Percentiles rank a stretch among this genome's conserved stretches.
Evolutionary conservation across 805 yeast genomes (phyloP).

Genomic region (Starmerella scarabaei): DNA sequence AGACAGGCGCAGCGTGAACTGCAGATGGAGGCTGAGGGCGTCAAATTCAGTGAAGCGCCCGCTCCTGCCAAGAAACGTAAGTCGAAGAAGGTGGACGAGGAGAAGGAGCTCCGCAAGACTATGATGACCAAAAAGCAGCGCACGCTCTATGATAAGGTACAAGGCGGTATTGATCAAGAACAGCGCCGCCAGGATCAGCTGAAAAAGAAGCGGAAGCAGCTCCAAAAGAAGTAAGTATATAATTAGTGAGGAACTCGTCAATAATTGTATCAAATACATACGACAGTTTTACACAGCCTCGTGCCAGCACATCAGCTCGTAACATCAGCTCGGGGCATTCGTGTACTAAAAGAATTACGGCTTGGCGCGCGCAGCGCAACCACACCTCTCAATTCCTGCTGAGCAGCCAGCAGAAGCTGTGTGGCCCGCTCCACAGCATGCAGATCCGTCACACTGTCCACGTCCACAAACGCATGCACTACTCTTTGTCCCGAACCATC

Average conservation of each 20-base stretch:
- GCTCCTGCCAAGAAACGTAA: slow-evolving; percentile 27
- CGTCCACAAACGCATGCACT: slow-evolving; percentile 56
- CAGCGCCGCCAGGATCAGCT: slow-evolving; percentile 63
- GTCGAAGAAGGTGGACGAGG: slow-evolving; percentile 52
- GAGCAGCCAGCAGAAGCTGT: slow-evolving; percentile 46
- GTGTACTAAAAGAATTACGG: slow-evolving; percentile 66
- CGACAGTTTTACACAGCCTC: too few relatives aligned
- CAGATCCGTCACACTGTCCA: slow-evolving; percentile 59
- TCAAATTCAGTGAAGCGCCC: slow-evolving; percentile 48
- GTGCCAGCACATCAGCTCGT: too few relatives aligned
- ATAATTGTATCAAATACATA: too few relatives aligned
- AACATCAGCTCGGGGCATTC: slow-evolving; percentile 41
- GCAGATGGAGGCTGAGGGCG: slow-evolving; percentile 83
- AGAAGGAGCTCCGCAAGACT: slow-evolving; percentile 81
- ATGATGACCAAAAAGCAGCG: slow-evolving; percentile 98
- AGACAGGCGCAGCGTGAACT: slow-evolving; percentile 57
- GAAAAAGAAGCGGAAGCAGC: slow-evolving; percentile 46
- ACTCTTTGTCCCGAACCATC: slow-evolving; percentile 25
- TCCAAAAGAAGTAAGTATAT: slow-evolving; percentile 15
- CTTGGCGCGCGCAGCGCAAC: slow-evolving; percentile 63
- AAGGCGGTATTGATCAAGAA: slow-evolving; percentile 74
- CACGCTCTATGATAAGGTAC: slow-evolving; percentile 88
- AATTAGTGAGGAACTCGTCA: too few relatives aligned
- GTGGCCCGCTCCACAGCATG: slow-evolving; percentile 56
- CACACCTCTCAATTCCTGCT: slow-evolving; percentile 53